Percentiles rank a stretch among this genome's conserved stretches.
These are phyloP conservation scores for Aspergillus ibericus DNA, from an alignment of 2,329 filamentous ascomycete genomes.

Conservation along the genomic window DNA sequence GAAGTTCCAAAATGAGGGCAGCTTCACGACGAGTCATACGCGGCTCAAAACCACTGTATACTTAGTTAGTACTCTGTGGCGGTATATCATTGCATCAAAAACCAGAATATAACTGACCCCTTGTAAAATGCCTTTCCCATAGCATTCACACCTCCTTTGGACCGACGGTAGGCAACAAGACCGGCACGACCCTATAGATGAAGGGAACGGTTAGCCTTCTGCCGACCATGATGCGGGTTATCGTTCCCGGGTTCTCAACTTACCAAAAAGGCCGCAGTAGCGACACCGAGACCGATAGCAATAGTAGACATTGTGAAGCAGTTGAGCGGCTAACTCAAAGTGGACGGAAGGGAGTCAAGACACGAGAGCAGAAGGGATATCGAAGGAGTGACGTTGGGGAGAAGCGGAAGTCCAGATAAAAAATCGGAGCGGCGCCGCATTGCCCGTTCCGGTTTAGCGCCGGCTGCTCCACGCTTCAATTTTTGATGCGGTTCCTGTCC, in stretches of 20 bases:
- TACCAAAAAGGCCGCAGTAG: constrained; percentile 75
- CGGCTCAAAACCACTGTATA: constrained; percentile 74
- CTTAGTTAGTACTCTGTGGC: constrained; percentile 13
- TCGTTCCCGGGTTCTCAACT: constrained; percentile 32
- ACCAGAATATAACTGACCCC: constrained; percentile 50
- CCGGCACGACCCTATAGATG: constrained; percentile 77
- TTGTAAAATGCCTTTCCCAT: constrained; percentile 95
- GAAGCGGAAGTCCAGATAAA: constrained; percentile 32
- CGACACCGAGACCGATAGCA: constrained; percentile 48
- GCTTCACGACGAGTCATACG: constrained; percentile 94
- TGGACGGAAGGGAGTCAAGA: constrained; percentile 5
- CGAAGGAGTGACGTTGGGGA: constrained; percentile 18
- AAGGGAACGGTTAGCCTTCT: neutral
- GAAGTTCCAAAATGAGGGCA: constrained; percentile 83
- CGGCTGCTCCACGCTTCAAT: constrained; percentile 27
- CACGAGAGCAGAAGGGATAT: constrained; percentile 13
- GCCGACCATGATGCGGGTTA: neutral
- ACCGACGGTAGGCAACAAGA: constrained; percentile 82
- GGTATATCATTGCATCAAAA: neutral
- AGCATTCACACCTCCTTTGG: constrained; percentile 66
- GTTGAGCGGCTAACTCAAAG: neutral
- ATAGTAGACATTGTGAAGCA: constrained; percentile 43
- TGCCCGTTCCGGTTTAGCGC: constrained; percentile 36
- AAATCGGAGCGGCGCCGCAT: constrained; percentile 36
- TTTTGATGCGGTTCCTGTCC: constrained; percentile 21